These are phyloP conservation scores for Vachellia collinsii DNA, from an alignment of 306 rosid genomes.

Conservation along the genomic window DNA sequence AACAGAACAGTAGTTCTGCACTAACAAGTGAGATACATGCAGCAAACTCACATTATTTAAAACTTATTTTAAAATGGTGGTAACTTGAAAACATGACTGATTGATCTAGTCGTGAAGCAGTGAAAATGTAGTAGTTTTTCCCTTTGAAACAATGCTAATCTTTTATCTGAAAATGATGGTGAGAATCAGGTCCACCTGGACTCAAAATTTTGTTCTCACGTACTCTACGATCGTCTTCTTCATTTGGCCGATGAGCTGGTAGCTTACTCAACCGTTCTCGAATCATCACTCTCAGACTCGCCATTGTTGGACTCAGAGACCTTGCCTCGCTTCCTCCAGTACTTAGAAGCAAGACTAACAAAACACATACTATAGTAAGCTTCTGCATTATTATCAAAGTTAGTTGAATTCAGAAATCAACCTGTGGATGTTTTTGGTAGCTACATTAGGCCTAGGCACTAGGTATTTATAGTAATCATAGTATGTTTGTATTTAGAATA, in stretches of 20 bases:
- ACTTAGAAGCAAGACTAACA: slow-evolving; percentile 17
- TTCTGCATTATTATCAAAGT: background rate
- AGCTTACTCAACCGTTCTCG: background rate
- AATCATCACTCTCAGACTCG: background rate
- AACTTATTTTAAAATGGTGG: background rate
- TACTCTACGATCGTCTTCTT: background rate
- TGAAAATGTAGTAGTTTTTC: background rate
- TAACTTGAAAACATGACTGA: background rate
- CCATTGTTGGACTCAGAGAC: slow-evolving; percentile 21
- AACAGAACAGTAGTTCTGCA: background rate
- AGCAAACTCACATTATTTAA: background rate
- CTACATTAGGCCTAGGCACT: background rate
- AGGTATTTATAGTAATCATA: slow-evolving; percentile 3
- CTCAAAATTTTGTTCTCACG: slow-evolving; percentile 23
- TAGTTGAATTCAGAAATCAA: background rate
- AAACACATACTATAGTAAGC: background rate
- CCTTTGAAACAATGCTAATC: background rate
- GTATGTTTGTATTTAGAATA: background rate
- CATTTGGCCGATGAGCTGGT: background rate
- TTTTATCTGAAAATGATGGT: slow-evolving; percentile 27
- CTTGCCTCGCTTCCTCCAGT: slow-evolving; percentile 32
- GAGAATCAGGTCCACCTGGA: slow-evolving; percentile 55
- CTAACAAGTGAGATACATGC: background rate
- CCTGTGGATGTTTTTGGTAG: background rate
- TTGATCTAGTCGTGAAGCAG: background rate